Conservation (phyloP, 2,329 filamentous ascomycete species). For the Exophiala sp. region DNA sequence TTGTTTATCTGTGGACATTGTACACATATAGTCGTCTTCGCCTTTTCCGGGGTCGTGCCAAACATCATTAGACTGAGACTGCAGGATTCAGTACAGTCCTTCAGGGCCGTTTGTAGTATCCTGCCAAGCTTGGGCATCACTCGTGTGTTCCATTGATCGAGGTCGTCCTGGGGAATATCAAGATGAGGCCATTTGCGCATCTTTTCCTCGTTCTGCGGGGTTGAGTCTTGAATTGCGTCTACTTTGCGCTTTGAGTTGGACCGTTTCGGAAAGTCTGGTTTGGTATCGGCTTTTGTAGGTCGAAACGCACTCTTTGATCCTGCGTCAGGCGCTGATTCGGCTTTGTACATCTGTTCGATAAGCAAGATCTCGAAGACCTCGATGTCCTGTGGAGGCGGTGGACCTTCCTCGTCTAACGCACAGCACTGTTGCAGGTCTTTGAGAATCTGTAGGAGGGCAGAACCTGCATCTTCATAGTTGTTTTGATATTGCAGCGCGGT, state of each 20-base stretch:
- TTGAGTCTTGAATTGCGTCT: conserved; percentile 13
- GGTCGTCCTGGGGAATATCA: conserved; percentile 53
- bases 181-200: conserved; percentile 46
- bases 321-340: conserved; percentile 16
- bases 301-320: conserved; percentile 1
- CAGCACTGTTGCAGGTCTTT: conserved; percentile 28
- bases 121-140: conserved; percentile 57
- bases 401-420: conserved; percentile 26
- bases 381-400: conserved; percentile 27
- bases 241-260: conserved; percentile 20
- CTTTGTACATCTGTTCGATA: conserved; percentile 26
- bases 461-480: conserved; percentile 26
- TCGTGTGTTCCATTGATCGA: conserved; percentile 57
- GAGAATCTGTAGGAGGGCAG: conserved; percentile 26
- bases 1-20: conserved; percentile 53
- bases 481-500: conserved; percentile 31
- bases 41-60: conserved; percentile 55
- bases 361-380: conserved; percentile 28
- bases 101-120: conserved; percentile 57
- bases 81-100: conserved; percentile 58
- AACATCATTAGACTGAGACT: conserved; percentile 60
- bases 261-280: conserved; percentile 11
- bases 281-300: conserved; percentile 3
- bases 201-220: conserved; percentile 21
- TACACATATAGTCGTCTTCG: conserved; percentile 60